phyloP scores from a whole-genome alignment of 139 green algal species.

The Chlamydomonas incerta region DNA sequence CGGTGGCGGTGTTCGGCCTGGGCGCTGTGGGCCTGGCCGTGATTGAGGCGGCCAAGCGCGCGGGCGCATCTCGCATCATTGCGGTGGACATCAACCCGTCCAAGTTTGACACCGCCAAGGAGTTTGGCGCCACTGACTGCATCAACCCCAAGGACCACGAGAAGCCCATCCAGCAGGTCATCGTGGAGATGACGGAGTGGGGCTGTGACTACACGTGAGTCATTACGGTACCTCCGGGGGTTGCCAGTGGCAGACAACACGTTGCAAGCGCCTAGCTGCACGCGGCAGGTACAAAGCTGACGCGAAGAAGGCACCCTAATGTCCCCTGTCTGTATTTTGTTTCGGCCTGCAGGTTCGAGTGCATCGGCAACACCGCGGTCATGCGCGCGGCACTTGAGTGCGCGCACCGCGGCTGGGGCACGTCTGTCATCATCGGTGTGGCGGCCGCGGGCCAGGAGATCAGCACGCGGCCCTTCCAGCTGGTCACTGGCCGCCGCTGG shows the following conservation, averaged over 20 bases:
- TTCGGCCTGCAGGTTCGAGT: conserved; percentile 44
- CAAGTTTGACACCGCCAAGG: conserved; percentile 87
- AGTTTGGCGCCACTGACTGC: conserved; percentile 90
- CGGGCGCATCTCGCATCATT: conserved; percentile 90
- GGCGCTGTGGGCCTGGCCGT: conserved; percentile 92
- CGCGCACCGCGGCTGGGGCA: conserved; percentile 90
- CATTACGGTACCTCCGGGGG: too few species aligned
- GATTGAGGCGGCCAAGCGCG: conserved; percentile 85
- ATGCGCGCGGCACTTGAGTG: conserved; percentile 97
- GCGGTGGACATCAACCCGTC: conserved; percentile 90
- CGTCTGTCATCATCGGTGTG: conserved; percentile 89
- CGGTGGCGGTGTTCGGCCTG: conserved; percentile 86
- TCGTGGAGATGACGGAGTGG: conserved; percentile 92
- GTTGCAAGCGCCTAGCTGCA: too few species aligned
- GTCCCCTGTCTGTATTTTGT: too few species aligned
- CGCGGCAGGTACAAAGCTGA: too few species aligned
- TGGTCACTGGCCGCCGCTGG: conserved; percentile 93
- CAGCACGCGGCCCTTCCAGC: conserved; percentile 95
- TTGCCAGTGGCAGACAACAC: too few species aligned
- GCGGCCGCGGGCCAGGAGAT: conserved; percentile 92
- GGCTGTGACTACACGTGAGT: conserved; percentile 92
- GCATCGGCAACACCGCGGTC: conserved; percentile 68
- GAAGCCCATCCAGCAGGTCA: conserved; percentile 83
- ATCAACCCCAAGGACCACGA: conserved; percentile 90
- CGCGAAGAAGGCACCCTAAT: too few species aligned